Percentiles rank a stretch among this genome's conserved stretches.
phyloP scores from a whole-genome alignment of 306 rosid genomes.

The Quercus cerris region DNA sequence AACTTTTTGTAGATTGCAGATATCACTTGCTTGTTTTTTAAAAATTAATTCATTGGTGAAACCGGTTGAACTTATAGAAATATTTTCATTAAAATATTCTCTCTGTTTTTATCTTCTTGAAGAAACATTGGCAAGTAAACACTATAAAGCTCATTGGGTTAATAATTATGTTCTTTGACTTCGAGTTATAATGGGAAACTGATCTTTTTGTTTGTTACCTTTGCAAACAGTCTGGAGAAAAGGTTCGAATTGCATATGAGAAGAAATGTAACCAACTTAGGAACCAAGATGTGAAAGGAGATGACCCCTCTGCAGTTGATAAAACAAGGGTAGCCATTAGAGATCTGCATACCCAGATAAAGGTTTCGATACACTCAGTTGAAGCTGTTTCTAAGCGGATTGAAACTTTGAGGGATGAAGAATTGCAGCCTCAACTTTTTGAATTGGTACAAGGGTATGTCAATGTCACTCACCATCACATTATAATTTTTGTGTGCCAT shows the following conservation, averaged over 20 bases:
- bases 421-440: constrained; percentile 87
- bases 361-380: constrained; percentile 86
- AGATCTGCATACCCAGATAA: constrained; percentile 82
- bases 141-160: not conserved
- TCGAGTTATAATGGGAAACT: constrained; percentile 15
- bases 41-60: not conserved
- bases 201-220: constrained; percentile 20
- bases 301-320: constrained; percentile 58
- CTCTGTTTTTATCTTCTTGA: not conserved
- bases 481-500: not conserved
- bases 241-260: constrained; percentile 73
- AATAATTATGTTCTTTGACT: constrained; percentile 13
- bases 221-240: constrained; percentile 75
- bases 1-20: not conserved
- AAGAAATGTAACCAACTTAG: constrained; percentile 66
- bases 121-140: not conserved
- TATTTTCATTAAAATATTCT: not conserved
- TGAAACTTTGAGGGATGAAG: constrained; percentile 83
- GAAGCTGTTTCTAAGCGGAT: constrained; percentile 82
- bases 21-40: not conserved
- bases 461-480: constrained; percentile 10
- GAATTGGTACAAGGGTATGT: constrained; percentile 72
- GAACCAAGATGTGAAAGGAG: constrained; percentile 75
- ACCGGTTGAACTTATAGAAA: not conserved
- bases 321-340: constrained; percentile 70